Base-by-base conservation (phyloP, 257 asterid species). In the Asclepias syriaca region DNA sequence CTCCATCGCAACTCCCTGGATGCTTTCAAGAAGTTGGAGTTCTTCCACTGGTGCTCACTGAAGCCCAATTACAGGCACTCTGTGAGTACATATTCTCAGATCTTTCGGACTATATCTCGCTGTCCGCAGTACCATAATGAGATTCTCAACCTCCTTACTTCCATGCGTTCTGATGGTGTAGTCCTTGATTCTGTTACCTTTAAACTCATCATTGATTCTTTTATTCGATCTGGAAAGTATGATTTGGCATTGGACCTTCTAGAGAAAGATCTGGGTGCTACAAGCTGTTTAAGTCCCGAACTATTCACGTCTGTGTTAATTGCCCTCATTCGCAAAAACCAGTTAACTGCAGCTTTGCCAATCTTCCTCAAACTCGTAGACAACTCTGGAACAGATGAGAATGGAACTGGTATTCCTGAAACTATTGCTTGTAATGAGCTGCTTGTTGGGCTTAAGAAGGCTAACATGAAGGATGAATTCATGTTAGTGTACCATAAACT, bases 401-500 rank as follows among this genome's bases (percentile, higher is more conserved):
- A 55, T 75, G 85, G 76, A 14, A 70, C 63, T 45, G 84, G 75
- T 24, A 75, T 79, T 74, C 95, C 93, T 29, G 90, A 89, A 77
- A 84, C 93, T 13, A 15, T 91, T 77, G 90, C 96, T 16, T 91
- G 99, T 80, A 94, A 94, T 77, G 93, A 87, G 90, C 71, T 94
- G 72, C 95, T 94, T 46, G 90, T 85, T 74, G 95, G 93, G 32
- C 96, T 94, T 46, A 90, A 81, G 85, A 94, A 84, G 77, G 86
- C 80, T 40, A 87, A 73, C 45, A 86, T 89, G 99, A 87, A 77
- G 77, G 92, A 79, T 43, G 86, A 89, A 59, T 94, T 94, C 80
- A 77, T 69, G 66, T 78, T 76, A 63, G 93, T 90, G 40, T 95
- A 77, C 68, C 11, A 56, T 27, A 87, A 84, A 73, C 84, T 95